These are phyloP conservation scores for Trichosporon inkin DNA, from an alignment of 1,284 basidiomycete genomes.

Conservation along the genomic window DNA sequence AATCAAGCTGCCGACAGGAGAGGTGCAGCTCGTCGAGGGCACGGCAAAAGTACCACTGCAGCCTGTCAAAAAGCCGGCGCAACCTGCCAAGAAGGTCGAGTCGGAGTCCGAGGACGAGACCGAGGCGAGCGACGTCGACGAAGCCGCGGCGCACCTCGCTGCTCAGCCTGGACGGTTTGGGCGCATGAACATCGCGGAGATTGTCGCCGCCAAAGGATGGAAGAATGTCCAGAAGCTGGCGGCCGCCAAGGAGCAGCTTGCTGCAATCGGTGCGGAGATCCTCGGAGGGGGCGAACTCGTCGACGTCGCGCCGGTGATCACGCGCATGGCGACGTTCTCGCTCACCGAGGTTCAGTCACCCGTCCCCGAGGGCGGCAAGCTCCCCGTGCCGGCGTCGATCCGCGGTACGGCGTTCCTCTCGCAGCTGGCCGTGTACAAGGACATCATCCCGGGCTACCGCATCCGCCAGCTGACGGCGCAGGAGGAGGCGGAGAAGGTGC, in stretches of 20 bases:
- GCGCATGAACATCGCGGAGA: conserved; percentile 69
- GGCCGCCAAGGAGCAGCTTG: conserved; percentile 83
- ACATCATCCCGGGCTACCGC: conserved; percentile 79
- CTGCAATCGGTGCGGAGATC: conserved; percentile 81
- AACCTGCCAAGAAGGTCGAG: conserved; percentile 50
- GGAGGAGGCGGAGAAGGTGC: conserved; percentile 89
- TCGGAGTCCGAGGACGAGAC: conserved; percentile 51
- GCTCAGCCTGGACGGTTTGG: conserved; percentile 61
- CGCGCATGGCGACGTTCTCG: conserved; percentile 79
- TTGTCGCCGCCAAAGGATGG: conserved; percentile 56
- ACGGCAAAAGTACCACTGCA: conserved; percentile 52
- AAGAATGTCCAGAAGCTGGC: conserved; percentile 68
- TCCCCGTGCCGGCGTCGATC: conserved; percentile 74
- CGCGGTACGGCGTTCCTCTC: conserved; percentile 85
- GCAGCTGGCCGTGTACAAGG: conserved; percentile 90
- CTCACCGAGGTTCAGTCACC: conserved; percentile 64
- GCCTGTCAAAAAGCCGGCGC: conserved; percentile 36
- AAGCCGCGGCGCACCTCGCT: conserved; percentile 44
- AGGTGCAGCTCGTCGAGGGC: conserved; percentile 56
- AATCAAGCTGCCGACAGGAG: conserved; percentile 77
- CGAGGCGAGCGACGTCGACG: conserved; percentile 53
- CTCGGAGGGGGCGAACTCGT: conserved; percentile 61
- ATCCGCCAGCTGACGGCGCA: conserved; percentile 85
- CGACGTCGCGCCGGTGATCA: conserved; percentile 65
- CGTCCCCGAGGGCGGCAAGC: conserved; percentile 44